Conservation (phyloP, 495 filamentous ascomycete genomes). For the Aspergillus bertholletiae region DNA sequence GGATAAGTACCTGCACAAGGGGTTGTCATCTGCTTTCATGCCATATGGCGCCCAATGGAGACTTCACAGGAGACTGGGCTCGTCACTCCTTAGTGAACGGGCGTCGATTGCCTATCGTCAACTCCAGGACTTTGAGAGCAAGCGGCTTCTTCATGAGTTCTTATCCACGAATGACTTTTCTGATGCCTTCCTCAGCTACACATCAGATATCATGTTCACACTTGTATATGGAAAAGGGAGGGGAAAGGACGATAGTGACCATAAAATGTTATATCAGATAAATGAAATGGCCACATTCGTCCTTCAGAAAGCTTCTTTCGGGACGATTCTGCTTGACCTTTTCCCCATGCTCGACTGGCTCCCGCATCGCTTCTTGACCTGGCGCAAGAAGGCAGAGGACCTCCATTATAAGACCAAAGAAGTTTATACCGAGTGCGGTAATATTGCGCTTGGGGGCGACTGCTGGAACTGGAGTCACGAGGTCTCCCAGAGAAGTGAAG, state of each 20-base stretch:
- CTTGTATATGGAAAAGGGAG: conserved; percentile 23
- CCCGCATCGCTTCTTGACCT: conserved; percentile 17
- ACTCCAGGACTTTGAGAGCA: conserved; percentile 37
- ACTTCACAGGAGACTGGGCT: conserved; percentile 23
- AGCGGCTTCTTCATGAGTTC: conserved; percentile 18
- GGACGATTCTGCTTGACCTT: conserved; percentile 19
- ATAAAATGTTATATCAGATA: conserved; percentile 17
- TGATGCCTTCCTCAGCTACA: conserved; percentile 13
- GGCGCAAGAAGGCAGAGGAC: conserved; percentile 11
- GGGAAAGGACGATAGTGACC: neutral
- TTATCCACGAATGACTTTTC: conserved; percentile 13
- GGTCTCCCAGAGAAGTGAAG: neutral
- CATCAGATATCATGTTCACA: conserved; percentile 18
- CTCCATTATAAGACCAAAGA: neutral
- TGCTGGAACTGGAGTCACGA: conserved; percentile 12
- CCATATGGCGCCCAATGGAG: conserved; percentile 40
- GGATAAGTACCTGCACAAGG: conserved; percentile 5
- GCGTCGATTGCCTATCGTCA: conserved; percentile 29
- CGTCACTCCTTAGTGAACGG: conserved; percentile 25
- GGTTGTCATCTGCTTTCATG: conserved; percentile 38
- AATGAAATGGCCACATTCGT: conserved; percentile 7
- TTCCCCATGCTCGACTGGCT: conserved; percentile 27
- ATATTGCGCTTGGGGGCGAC: neutral
- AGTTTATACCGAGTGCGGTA: neutral
- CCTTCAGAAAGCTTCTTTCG: conserved; percentile 6